phyloP scores from a whole-genome alignment of 2,329 filamentous ascomycete species.

The Nakataea oryzae region DNA sequence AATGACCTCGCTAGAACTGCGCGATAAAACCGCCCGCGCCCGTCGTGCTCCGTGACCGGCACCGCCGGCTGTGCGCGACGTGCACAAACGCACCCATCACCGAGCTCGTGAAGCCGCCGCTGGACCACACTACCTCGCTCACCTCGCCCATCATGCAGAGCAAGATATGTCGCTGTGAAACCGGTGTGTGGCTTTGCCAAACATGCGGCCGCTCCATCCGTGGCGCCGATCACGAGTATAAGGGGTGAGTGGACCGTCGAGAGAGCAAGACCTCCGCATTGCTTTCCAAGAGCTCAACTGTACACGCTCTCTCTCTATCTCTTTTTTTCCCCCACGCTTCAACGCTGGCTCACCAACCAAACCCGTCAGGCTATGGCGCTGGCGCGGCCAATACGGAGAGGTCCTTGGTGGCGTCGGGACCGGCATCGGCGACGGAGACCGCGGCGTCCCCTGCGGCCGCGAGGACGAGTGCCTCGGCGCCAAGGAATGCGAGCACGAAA shows the following conservation, averaged over 20 bases:
- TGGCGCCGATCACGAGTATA: conserved; percentile 47
- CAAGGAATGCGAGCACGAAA: conserved; percentile 69
- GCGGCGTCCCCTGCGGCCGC: conserved; percentile 82
- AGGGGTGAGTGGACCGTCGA: conserved; percentile 31
- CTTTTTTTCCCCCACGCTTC: background rate
- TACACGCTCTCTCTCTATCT: conserved; percentile 1
- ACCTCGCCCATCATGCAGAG: conserved; percentile 45
- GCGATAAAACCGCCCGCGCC: conserved; percentile 70
- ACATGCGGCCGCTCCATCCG: conserved; percentile 68
- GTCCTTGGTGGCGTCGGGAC: conserved; percentile 73
- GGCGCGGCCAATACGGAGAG: conserved; percentile 77
- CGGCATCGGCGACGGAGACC: conserved; percentile 78
- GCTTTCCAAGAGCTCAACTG: no score
- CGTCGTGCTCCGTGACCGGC: conserved; percentile 57
- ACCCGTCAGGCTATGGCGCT: conserved; percentile 62
- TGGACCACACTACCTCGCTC: conserved; percentile 35
- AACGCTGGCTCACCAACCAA: background rate
- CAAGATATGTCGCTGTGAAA: conserved; percentile 40
- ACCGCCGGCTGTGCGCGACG: conserved; percentile 68
- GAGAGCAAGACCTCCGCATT: no score
- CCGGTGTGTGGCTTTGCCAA: conserved; percentile 72
- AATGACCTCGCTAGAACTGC: conserved; percentile 57
- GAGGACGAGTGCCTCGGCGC: conserved; percentile 66
- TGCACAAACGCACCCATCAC: conserved; percentile 65
- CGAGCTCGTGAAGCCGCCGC: conserved; percentile 32